These are phyloP conservation scores for Zizania palustris DNA, from an alignment of 202 grass and related monocot genomes.

Conservation along the genomic window DNA sequence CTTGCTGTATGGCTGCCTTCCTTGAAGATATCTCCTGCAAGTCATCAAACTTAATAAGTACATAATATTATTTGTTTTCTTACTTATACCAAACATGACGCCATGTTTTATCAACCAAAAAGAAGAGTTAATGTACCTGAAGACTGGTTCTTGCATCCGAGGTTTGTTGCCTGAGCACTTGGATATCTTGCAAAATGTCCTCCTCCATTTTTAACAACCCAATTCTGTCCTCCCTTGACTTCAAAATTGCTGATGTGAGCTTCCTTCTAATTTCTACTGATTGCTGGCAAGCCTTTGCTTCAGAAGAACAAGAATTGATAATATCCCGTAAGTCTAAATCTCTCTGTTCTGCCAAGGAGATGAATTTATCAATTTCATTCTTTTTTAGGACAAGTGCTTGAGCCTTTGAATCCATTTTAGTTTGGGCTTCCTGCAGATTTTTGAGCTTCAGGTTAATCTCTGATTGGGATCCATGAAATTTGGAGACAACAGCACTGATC, in stretches of 20 bases:
- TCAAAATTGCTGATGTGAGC: conserved; percentile 67
- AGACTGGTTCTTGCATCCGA: conserved; percentile 81
- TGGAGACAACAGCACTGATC: conserved; percentile 58
- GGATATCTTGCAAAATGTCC: conserved; percentile 75
- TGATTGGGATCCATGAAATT: conserved; percentile 71
- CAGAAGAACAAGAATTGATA: conserved; percentile 60
- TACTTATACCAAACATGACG: not conserved
- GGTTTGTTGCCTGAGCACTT: conserved; percentile 78
- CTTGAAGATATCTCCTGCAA: conserved; percentile 79
- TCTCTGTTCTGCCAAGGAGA: conserved; percentile 62
- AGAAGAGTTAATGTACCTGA: conserved; percentile 58
- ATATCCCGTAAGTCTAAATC: conserved; percentile 54
- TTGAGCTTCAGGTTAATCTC: conserved; percentile 72
- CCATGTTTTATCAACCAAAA: conserved; percentile 32
- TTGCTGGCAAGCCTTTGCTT: conserved; percentile 73
- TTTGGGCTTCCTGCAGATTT: conserved; percentile 57
- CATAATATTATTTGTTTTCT: conserved; percentile 5
- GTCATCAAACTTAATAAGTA: conserved; percentile 42
- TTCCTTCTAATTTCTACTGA: conserved; percentile 62
- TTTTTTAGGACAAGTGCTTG: conserved; percentile 60
- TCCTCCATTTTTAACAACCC: conserved; percentile 78
- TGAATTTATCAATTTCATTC: conserved; percentile 69
- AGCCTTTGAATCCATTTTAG: conserved; percentile 60
- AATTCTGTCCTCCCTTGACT: conserved; percentile 77
- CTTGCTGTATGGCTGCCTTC: conserved; percentile 72